phyloP scores from a whole-genome alignment of 768 basidiomycete genomes.

The Neoboletus magnificus region DNA sequence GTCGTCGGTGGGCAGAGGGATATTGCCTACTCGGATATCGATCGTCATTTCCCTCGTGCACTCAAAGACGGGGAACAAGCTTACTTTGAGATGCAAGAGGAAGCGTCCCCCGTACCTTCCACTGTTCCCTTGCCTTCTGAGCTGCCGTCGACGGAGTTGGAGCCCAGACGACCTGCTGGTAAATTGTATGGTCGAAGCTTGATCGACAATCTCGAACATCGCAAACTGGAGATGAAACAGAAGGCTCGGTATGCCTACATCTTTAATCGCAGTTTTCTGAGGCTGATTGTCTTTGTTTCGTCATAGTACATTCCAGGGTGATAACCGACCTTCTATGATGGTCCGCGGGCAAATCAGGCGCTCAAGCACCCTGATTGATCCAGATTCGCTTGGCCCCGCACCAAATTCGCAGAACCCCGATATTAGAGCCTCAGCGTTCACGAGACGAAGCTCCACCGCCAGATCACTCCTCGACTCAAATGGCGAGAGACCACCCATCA shows the following conservation, averaged over 20 bases:
- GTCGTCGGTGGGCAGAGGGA: slow-evolving; percentile 65
- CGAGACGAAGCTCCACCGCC: slow-evolving; percentile 51
- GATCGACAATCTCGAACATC: slow-evolving; percentile 83
- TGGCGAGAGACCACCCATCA: slow-evolving; percentile 31
- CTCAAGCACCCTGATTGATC: slow-evolving; percentile 72
- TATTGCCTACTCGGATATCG: slow-evolving; percentile 58
- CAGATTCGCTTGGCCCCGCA: slow-evolving; percentile 50
- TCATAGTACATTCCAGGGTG: slow-evolving; percentile 79
- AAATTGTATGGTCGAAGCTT: slow-evolving; percentile 85
- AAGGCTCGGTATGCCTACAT: slow-evolving; percentile 68
- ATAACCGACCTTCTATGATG: slow-evolving; percentile 93
- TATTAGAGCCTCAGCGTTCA: slow-evolving; percentile 41
- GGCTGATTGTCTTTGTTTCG: slow-evolving; percentile 6
- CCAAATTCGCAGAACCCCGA: slow-evolving; percentile 45
- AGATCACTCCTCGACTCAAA: slow-evolving; percentile 69
- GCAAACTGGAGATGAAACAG: slow-evolving; percentile 78
- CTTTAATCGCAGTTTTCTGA: neutral
- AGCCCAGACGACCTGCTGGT: slow-evolving; percentile 58
- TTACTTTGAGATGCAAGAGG: slow-evolving; percentile 42
- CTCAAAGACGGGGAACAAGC: slow-evolving; percentile 76
- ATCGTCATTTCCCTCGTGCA: slow-evolving; percentile 63
- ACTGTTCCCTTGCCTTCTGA: slow-evolving; percentile 30
- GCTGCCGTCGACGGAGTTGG: slow-evolving; percentile 31
- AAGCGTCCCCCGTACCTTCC: slow-evolving; percentile 34
- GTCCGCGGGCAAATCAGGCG: slow-evolving; percentile 55